Base-by-base conservation (phyloP, 2,329 filamentous ascomycete genomes). In the Aspergillus fischeri region DNA sequence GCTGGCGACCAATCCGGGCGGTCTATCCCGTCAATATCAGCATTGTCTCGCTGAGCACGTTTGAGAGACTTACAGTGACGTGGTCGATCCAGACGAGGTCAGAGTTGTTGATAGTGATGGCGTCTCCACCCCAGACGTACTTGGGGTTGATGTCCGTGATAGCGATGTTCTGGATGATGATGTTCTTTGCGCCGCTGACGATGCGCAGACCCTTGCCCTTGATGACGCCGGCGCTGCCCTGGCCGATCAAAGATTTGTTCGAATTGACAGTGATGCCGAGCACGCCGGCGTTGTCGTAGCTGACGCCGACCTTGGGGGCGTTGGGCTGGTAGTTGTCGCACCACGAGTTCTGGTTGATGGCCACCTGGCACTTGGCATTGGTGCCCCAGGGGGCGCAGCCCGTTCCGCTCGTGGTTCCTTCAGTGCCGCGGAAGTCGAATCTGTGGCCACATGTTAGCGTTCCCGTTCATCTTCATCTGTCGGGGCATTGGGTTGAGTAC, bases 371-470 rank as follows among this genome's bases (percentile, higher is more conserved):
- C 20, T 57, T 70, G 4, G 79, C 71, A 5, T 68, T 77, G 20
- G 80, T 82, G 27, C 80, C 82, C 71, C 78, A 83, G 24, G 83
- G 83, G 17, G 82, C 79, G 63, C 84, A 86, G 21, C 83, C 84
- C 9, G 76, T 78, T 42, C 69, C 77, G 29, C 75, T 81, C 5
- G 74, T 74, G 75, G 83, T 24, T 1, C 42, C 42, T 45, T 45
- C 42, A 1, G 42, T 45, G 20, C 42, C 42, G 9, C 42, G 42
- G 42, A 45, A 45, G 42, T 45, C 42, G 42, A 45, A 45, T 9
- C 42, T 45, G 41, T 4, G n/a, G n/a, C 28, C 28, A 10, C 28
- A 24, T 45, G 20, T 24, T 17, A 21, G 5, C 3, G 20, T 24
- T 8, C 21, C 20, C n/a, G 20, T 24, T 20, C 42, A 21, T 21